Base-by-base conservation (phyloP, 192 early-diverging fungal species). In the Coemansia sp. region DNA sequence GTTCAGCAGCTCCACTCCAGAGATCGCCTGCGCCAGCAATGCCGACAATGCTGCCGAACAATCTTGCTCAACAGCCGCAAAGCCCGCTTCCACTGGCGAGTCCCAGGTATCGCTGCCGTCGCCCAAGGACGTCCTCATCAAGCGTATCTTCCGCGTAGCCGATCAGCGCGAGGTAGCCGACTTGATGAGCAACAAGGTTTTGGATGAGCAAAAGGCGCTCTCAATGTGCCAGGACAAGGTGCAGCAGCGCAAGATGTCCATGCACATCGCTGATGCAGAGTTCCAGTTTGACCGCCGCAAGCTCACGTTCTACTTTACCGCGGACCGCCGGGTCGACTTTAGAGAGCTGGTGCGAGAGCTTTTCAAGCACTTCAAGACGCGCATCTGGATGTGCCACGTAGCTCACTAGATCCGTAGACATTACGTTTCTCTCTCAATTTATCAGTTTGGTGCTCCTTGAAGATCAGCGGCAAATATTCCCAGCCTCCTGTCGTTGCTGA, bases 281-380 rank as follows among this genome's bases (percentile, higher is more conserved):
- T 99, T 93, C 65, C 97, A 99, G 80, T 99, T 95, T 89, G 95
- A 99, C 77, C 86, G 96, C 16, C 88, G 93, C 66, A 99, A 99
- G 86, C 83, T 99, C 48, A 97, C 95, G 1, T 99, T 97, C 55
- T 95, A 95, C 75, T 99, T 95, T 83, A 88, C 92, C 6, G 94
- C 94, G 11, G 94, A 95, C 43, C 88, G 91, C 69, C 89, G 96
- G 35, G 92, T 98, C 59, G 95, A 98, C 77, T 98, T 98, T 78
- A 87, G 94, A 55, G 95, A 97, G 77, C 85, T 99, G 64, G 95
- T 97, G 62, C 86, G 94, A 42, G 94, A 96, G 43, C 85, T 97
- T 60, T 99, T 97, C 79, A 97, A 96, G 76, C 89, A 95, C 47
- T 97, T 95, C 81, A 99, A 99, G 77, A 95, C 96, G 18, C 90